phyloP scores from a whole-genome alignment of 2,329 filamentous ascomycete species.

The Ascochyta rabiei region DNA sequence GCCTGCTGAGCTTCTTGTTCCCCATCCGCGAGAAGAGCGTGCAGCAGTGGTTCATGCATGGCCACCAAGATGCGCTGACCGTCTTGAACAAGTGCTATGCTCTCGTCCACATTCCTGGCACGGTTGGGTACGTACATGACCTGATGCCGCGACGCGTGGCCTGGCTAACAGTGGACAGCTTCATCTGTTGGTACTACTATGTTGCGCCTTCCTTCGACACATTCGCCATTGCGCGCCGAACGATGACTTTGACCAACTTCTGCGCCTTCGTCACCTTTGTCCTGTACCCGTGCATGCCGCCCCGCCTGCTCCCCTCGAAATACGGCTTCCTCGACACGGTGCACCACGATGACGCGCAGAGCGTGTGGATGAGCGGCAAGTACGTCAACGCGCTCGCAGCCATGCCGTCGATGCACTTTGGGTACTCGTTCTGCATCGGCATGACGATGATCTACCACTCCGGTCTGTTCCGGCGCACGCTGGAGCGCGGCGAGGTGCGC shows the following conservation, averaged over 20 bases:
- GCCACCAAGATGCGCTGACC: constrained; percentile 60
- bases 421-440: constrained; percentile 61
- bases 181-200: constrained; percentile 69
- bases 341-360: constrained; percentile 54
- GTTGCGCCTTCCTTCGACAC: constrained; percentile 58
- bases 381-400: constrained; percentile 56
- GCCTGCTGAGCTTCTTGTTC: constrained; percentile 58
- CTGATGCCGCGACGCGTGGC: constrained; percentile 20
- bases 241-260: constrained; percentile 60
- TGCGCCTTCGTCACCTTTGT: constrained; percentile 60
- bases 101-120: constrained; percentile 65
- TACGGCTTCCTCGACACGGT: constrained; percentile 57
- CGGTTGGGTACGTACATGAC: constrained; percentile 56
- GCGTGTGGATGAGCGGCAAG: constrained; percentile 55
- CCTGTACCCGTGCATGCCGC: constrained; percentile 61
- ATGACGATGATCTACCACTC: constrained; percentile 61
- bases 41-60: constrained; percentile 63
- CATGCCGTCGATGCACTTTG: constrained; percentile 61
- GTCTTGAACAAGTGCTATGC: constrained; percentile 65
- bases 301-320: constrained; percentile 52
- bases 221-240: constrained; percentile 53
- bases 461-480: constrained; percentile 52
- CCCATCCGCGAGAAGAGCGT: constrained; percentile 59
- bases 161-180: constrained; percentile 48
- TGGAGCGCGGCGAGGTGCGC: constrained; percentile 51